A percentile compares a stretch with the other conserved stretches of the same genome.
Evolutionary conservation across 176 grass and related monocot species (phyloP).

Genomic region (Elymus sibiricus): DNA sequence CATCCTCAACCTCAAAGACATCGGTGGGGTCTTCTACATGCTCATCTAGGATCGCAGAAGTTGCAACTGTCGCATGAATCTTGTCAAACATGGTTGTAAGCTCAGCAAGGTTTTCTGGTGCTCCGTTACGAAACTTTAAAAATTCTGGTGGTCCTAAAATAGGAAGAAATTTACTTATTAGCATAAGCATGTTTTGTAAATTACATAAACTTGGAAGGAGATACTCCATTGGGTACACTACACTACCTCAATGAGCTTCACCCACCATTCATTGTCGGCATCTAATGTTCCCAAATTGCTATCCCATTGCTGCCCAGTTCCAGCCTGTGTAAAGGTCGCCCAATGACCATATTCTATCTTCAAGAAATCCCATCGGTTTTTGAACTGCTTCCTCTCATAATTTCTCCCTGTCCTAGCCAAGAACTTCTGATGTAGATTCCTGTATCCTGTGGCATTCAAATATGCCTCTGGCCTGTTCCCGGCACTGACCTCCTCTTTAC

Average conservation of each 20-base stretch:
- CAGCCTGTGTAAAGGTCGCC: background rate
- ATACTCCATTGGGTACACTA: background rate
- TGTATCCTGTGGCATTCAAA: background rate
- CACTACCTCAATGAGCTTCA: background rate
- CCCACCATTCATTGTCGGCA: background rate
- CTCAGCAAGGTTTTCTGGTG: background rate
- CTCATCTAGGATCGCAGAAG: background rate
- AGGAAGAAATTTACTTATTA: background rate
- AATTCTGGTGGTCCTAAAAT: conserved; percentile 1
- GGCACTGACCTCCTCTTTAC: background rate
- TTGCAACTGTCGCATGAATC: background rate
- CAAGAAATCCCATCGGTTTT: background rate
- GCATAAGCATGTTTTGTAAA: background rate
- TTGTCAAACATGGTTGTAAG: background rate
- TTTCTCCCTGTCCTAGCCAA: background rate
- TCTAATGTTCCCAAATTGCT: background rate
- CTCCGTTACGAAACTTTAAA: background rate
- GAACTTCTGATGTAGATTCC: conserved; percentile 1
- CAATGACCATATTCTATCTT: conserved; percentile 3
- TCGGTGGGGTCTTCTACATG: background rate
- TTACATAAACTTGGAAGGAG: background rate
- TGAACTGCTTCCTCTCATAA: background rate
- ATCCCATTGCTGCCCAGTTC: background rate
- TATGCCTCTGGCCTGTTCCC: background rate
- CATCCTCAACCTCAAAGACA: background rate